These are phyloP conservation scores for Epichloe coenophiala DNA, from an alignment of 2,329 filamentous ascomycete genomes.

Conservation along the genomic window DNA sequence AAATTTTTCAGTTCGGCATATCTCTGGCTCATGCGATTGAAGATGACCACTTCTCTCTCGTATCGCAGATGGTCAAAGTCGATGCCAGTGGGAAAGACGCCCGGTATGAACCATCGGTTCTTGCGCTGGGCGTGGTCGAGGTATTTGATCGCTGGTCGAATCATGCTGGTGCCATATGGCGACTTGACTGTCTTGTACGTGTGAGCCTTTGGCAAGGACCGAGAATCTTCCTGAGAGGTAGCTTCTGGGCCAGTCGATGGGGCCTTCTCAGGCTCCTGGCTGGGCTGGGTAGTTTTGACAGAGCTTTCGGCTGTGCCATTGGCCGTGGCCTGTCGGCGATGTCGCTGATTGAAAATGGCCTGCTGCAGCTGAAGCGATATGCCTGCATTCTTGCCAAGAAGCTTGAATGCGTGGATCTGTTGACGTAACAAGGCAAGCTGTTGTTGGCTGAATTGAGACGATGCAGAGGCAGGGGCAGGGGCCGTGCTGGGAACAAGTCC, in stretches of 20 bases:
- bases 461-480: conserved; percentile 18
- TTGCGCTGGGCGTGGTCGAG: conserved; percentile 63
- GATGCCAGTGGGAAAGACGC: conserved; percentile 76
- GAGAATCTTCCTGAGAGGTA: conserved; percentile 18
- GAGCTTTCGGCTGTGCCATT: conserved; percentile 29
- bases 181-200: conserved; percentile 63
- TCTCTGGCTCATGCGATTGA: conserved; percentile 77
- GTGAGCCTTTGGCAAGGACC: conserved; percentile 26
- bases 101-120: conserved; percentile 69
- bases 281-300: conserved; percentile 15
- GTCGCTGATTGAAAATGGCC: conserved; percentile 63
- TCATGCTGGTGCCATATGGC: conserved; percentile 47
- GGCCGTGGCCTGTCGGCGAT: conserved; percentile 46
- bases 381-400: conserved; percentile 74
- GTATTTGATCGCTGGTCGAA: conserved; percentile 56
- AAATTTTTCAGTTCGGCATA: conserved; percentile 74
- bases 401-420: conserved; percentile 86
- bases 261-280: conserved; percentile 23
- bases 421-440: conserved; percentile 68
- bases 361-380: conserved; percentile 70
- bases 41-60: conserved; percentile 76
- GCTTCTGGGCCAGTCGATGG: conserved; percentile 23
- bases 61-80: conserved; percentile 77
- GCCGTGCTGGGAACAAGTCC: conserved; percentile 18
- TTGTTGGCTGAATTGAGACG: conserved; percentile 57